These are phyloP conservation scores for Pseudocercospora eumusae DNA, from an alignment of 2,329 filamentous ascomycete species.

Conservation along the genomic window DNA sequence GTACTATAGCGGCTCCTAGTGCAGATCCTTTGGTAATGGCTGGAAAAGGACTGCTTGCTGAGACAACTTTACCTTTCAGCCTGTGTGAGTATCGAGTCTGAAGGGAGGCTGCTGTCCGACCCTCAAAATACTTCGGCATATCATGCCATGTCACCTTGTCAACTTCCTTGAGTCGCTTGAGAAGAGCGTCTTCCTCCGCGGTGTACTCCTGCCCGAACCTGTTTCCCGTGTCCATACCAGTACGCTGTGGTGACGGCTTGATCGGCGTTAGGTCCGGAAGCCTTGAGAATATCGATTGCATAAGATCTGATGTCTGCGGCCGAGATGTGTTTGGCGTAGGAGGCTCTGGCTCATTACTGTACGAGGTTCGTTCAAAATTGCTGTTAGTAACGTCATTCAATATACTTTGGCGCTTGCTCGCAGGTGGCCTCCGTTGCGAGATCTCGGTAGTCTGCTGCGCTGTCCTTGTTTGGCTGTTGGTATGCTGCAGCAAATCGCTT, in stretches of 20 bases:
- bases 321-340: background rate
- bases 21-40: background rate
- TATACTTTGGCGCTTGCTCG: background rate
- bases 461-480: background rate
- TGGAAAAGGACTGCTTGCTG: background rate
- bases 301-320: background rate
- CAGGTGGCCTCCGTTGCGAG: background rate
- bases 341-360: conserved; percentile 18
- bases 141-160: conserved; percentile 41
- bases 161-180: conserved; percentile 47
- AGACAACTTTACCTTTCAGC: background rate
- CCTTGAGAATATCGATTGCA: background rate
- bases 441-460: background rate
- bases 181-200: conserved; percentile 36
- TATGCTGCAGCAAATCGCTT: background rate
- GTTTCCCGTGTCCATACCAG: background rate
- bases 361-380: conserved; percentile 13
- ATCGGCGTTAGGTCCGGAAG: background rate
- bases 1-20: background rate
- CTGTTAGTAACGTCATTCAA: conserved; percentile 13
- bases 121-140: conserved; percentile 41
- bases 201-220: conserved; percentile 28
- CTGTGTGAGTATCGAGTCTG: conserved; percentile 33
- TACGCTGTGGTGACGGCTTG: background rate
- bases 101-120: conserved; percentile 36